A percentile compares a stretch with the other conserved stretches of the same genome.
These are phyloP conservation scores for Lachancea kluyveri DNA, from an alignment of 805 yeast genomes.

Conservation along the genomic window DNA sequence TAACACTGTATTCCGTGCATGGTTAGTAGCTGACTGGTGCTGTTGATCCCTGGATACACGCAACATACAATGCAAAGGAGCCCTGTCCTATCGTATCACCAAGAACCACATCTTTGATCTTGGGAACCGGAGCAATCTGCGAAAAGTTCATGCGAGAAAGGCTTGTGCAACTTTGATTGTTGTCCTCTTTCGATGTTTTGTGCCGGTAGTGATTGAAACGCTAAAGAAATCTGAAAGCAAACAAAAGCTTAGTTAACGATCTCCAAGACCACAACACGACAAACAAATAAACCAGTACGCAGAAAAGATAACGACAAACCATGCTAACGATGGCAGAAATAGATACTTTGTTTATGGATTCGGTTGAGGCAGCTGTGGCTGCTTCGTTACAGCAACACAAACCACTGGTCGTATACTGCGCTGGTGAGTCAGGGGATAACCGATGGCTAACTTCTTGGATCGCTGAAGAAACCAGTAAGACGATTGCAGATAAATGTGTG, in stretches of 20 bases:
- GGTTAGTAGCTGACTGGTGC: neutral
- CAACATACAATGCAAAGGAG: constrained; percentile 50
- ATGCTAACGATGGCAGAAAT: constrained; percentile 10
- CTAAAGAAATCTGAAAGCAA: constrained; percentile 1
- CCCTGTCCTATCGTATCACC: constrained; percentile 62
- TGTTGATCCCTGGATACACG: too few relatives aligned
- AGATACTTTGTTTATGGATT: constrained; percentile 17
- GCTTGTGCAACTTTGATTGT: too few relatives aligned
- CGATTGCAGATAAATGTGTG: constrained; percentile 25
- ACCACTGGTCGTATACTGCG: constrained; percentile 37
- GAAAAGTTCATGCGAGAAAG: constrained; percentile 38
- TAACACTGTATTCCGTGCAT: constrained; percentile 34
- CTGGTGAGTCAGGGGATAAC: constrained; percentile 24
- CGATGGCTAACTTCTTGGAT: constrained; percentile 27
- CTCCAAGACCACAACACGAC: too few relatives aligned
- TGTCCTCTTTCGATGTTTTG: constrained; percentile 1
- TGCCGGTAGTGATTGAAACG: neutral
- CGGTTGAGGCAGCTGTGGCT: constrained; percentile 37
- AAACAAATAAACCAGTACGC: too few relatives aligned
- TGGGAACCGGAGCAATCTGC: constrained; percentile 39
- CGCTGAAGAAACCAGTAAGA: constrained; percentile 11
- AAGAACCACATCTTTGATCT: constrained; percentile 38
- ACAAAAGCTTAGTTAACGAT: too few relatives aligned
- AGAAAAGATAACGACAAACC: neutral
- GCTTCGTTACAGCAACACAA: constrained; percentile 31